Percentiles rank a stretch among this genome's conserved stretches.
Conservation (phyloP, 495 filamentous ascomycete genomes). For the Lepidopterella palustris region DNA sequence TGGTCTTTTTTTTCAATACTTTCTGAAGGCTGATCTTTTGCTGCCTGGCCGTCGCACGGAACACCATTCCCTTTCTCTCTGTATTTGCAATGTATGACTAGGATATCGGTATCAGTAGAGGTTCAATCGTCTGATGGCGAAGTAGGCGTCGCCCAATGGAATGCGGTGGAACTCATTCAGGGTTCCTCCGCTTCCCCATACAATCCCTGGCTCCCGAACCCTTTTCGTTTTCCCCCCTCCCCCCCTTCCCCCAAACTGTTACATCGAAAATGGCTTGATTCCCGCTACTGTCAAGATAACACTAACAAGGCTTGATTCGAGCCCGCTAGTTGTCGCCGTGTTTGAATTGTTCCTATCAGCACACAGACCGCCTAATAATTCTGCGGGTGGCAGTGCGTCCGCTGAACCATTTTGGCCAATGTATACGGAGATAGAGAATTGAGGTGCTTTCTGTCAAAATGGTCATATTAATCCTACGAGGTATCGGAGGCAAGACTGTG, state of each 20-base stretch:
- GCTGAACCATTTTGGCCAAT: too few relatives aligned
- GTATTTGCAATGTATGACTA: slow-evolving; percentile 1
- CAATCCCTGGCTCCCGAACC: neutral
- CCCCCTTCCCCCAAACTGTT: too few relatives aligned
- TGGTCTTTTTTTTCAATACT: neutral
- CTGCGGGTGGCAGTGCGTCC: too few relatives aligned
- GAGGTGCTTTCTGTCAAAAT: too few relatives aligned
- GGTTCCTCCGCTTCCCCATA: neutral
- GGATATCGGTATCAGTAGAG: neutral
- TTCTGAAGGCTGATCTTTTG: neutral
- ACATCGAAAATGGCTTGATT: neutral
- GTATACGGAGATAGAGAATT: too few relatives aligned
- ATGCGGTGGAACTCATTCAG: neutral
- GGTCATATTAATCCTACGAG: too few relatives aligned
- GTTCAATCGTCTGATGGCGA: neutral
- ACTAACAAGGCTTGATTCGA: neutral
- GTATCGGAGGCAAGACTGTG: too few relatives aligned
- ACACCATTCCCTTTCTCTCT: neutral
- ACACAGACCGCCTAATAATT: too few relatives aligned
- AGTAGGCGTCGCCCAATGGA: neutral
- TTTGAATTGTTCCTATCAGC: too few relatives aligned
- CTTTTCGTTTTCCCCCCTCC: neutral
- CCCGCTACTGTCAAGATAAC: neutral
- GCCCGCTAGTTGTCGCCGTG: neutral
- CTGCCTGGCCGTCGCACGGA: neutral